Evolutionary conservation across 169 alveolate genomes (phyloP).

Genomic region (Plasmodium chabaudi): DNA sequence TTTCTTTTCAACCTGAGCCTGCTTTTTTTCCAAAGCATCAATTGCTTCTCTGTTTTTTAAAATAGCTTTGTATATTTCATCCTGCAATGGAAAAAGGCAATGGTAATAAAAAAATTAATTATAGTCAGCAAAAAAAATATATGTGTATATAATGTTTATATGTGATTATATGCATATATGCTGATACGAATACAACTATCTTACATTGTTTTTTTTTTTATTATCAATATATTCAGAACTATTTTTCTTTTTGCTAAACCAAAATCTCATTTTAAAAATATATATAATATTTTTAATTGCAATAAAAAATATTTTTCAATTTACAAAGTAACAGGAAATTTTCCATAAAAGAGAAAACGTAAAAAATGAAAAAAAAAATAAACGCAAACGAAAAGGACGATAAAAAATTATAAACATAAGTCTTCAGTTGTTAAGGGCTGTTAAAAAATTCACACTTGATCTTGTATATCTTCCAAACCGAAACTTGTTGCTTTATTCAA

Average conservation of each 20-base stretch:
- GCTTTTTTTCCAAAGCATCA: conserved; percentile 76
- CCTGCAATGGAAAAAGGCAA: conserved; percentile 9
- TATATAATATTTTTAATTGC: conserved; percentile 1
- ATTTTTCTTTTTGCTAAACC: conserved; percentile 73
- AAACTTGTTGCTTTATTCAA: conserved; percentile 9
- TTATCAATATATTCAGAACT: conserved; percentile 54
- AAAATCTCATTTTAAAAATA: conserved; percentile 73
- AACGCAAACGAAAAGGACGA: background rate
- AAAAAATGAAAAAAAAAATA: background rate
- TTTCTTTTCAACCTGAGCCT: conserved; percentile 73
- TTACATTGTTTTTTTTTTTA: conserved; percentile 57
- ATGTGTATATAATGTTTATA: background rate
- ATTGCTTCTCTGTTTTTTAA: conserved; percentile 74
- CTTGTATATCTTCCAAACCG: conserved; percentile 3
- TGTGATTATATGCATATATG: background rate
- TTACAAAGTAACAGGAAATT: background rate
- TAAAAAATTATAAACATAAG: conserved; percentile 10
- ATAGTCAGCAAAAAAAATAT: background rate
- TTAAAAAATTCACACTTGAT: conserved; percentile 17
- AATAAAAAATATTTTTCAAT: background rate
- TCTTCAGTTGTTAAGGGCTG: conserved; percentile 7
- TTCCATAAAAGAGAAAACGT: background rate
- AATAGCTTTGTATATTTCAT: conserved; percentile 73
- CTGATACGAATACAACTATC: background rate
- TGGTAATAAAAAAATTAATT: background rate